Base-by-base conservation (phyloP, 2,329 filamentous ascomycete genomes). In the Aureobasidium sp. region DNA sequence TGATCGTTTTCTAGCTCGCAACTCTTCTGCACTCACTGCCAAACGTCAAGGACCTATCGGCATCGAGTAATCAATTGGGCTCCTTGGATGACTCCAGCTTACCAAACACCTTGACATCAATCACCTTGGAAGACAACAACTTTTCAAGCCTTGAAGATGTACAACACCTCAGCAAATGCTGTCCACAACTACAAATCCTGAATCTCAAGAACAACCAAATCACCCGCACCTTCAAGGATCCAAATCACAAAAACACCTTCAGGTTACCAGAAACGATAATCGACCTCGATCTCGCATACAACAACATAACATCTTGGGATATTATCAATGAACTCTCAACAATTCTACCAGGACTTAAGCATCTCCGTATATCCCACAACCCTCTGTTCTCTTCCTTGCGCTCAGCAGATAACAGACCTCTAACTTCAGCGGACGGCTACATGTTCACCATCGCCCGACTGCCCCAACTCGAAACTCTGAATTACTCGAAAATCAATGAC, bases 381-480 rank as follows among this genome's bases (percentile, higher is more conserved):
- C 95, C 95, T 6, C 85, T 98, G 27, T 97, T 93, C 78, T 84
- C 90, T 63, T 80, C 84, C 69, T 82, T 82, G n/a, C 70, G 72
- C 61, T 72, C 79, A 48, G 56, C 83, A 68, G 79, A 80, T 45
- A 78, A 75, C 64, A 81, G 75, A 60, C 62, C 71, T 31, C 72
- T 85, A 31, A 87, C 85, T 8, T 85, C 91, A 1, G 93, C 97
- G 64, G 93, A 97, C 73, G 91, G 93, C 1, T 95, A 94, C 80
- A 97, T 97, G 93, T 86, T 98, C 55, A 93, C 93, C 1, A 83
- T 97, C 31, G 93, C 91, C 33, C 92, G 94, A 3, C 82, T 98
- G 1, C 85, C 87, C 1, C 81, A 82, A 1, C 85, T 98, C 13
- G 86, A 86, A 62, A 84, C 83, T 1, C 85, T 98, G 36, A 96